Evolutionary conservation across 2,329 filamentous ascomycete genomes (phyloP).

Genomic region (Claviceps arundinis): DNA sequence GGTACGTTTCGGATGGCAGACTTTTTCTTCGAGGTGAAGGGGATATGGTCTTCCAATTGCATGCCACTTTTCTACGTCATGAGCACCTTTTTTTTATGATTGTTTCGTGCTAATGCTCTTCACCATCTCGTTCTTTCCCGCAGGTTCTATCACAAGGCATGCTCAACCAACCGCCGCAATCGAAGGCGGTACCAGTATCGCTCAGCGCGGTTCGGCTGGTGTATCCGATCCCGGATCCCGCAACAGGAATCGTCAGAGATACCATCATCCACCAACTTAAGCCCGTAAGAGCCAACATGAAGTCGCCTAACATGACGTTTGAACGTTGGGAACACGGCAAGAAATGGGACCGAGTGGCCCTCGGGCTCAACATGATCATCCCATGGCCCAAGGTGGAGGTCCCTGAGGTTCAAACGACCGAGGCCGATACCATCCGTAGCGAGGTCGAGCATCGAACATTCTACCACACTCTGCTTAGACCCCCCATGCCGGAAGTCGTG

Average conservation of each 20-base stretch:
- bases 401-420: constrained; percentile 38
- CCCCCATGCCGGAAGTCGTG: constrained; percentile 67
- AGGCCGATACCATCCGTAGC: constrained; percentile 60
- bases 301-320: constrained; percentile 27
- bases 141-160: constrained; percentile 18
- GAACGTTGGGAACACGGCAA: constrained; percentile 28
- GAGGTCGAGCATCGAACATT: constrained; percentile 65
- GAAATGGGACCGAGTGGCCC: constrained; percentile 45
- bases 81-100: neutral
- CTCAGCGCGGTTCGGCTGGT: constrained; percentile 70
- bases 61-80: neutral
- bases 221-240: constrained; percentile 54
- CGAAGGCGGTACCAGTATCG: constrained; percentile 38
- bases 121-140: neutral
- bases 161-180: constrained; percentile 18
- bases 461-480: constrained; percentile 59
- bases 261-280: constrained; percentile 63
- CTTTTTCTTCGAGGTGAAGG: neutral
- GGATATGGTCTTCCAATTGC: neutral
- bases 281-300: constrained; percentile 35
- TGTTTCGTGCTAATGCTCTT: neutral
- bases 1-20: constrained; percentile 31
- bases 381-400: constrained; percentile 56
- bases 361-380: constrained; percentile 58
- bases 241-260: constrained; percentile 54